Conservation (phyloP, 2,329 filamentous ascomycete species). For the Helminthosporium solani region DNA sequence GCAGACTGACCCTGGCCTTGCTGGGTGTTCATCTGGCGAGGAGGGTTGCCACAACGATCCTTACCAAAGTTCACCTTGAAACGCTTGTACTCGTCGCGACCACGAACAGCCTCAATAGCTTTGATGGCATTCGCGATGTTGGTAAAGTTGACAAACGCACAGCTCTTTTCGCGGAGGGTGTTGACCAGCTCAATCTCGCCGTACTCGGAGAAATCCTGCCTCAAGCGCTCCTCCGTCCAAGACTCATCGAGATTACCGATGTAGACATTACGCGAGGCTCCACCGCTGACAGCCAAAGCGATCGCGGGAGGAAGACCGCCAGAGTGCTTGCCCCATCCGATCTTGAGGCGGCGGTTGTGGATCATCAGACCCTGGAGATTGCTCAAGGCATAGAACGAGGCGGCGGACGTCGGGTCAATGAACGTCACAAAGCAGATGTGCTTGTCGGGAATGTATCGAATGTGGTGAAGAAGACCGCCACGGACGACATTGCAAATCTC, state of each 20-base stretch:
- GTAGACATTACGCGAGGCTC: constrained; percentile 97
- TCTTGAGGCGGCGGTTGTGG: constrained; percentile 95
- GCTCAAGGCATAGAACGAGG: constrained; percentile 96
- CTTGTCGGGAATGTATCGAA: constrained; percentile 99
- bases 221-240: constrained; percentile 93
- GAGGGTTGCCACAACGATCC: constrained; percentile 94
- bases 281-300: constrained; percentile 90
- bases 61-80: constrained; percentile 99
- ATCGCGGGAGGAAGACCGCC: constrained; percentile 94
- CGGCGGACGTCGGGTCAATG: constrained; percentile 95
- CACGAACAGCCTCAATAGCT: constrained; percentile 92
- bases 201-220: constrained; percentile 95
- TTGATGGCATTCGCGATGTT: constrained; percentile 99
- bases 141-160: constrained; percentile 99
- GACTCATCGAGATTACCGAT: constrained; percentile 96
- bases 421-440: constrained; percentile 99
- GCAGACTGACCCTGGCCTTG: constrained; percentile 64
- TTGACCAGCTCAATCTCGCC: constrained; percentile 98
- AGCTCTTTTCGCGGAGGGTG: constrained; percentile 95
- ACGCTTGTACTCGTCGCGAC: constrained; percentile 92
- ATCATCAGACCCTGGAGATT: constrained; percentile 99
- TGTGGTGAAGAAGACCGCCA: constrained; percentile 92
- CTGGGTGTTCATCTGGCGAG: constrained; percentile 72
- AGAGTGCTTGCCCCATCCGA: constrained; percentile 99
- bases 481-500: constrained; percentile 99